Conservation (phyloP, 352 stramenopile genomes). For the Phytopythium helicoides region DNA sequence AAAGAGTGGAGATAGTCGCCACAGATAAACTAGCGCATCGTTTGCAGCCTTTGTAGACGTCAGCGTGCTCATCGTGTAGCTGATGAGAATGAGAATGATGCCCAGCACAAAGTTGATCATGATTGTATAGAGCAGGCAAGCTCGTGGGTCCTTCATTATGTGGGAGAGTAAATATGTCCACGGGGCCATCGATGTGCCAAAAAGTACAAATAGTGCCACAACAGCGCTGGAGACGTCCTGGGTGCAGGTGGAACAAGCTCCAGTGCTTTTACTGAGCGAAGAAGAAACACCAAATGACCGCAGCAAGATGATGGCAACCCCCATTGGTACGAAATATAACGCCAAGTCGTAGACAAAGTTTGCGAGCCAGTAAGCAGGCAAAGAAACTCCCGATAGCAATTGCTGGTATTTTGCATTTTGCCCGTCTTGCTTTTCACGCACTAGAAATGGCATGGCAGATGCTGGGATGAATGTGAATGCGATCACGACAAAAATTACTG, state of each 20-base stretch:
- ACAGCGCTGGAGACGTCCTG: conserved; percentile 44
- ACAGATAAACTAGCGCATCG: conserved; percentile 50
- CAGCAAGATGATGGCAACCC: conserved; percentile 46
- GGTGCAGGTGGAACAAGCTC: conserved; percentile 35
- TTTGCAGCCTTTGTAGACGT: conserved; percentile 43
- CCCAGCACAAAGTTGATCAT: conserved; percentile 75
- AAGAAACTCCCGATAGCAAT: conserved; percentile 92
- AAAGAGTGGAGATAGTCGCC: conserved; percentile 69
- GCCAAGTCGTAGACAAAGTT: conserved; percentile 93
- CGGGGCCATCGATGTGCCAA: conserved; percentile 52
- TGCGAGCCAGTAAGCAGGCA: conserved; percentile 95
- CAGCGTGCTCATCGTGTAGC: conserved; percentile 51
- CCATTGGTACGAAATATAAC: conserved; percentile 87
- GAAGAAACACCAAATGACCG: conserved; percentile 47
- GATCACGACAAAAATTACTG: conserved; percentile 87
- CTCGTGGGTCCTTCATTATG: conserved; percentile 45
- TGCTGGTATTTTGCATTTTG: conserved; percentile 97
- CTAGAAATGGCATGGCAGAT: conserved; percentile 93
- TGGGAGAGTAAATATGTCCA: conserved; percentile 72
- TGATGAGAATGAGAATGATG: conserved; percentile 53
- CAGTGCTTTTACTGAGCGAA: conserved; percentile 33
- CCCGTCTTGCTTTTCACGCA: conserved; percentile 92
- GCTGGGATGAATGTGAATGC: conserved; percentile 93
- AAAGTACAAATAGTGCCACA: conserved; percentile 54
- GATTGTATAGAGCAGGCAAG: conserved; percentile 58